Conservation (phyloP, 2,329 filamentous ascomycete genomes). For the Fusarium zealandicum region DNA sequence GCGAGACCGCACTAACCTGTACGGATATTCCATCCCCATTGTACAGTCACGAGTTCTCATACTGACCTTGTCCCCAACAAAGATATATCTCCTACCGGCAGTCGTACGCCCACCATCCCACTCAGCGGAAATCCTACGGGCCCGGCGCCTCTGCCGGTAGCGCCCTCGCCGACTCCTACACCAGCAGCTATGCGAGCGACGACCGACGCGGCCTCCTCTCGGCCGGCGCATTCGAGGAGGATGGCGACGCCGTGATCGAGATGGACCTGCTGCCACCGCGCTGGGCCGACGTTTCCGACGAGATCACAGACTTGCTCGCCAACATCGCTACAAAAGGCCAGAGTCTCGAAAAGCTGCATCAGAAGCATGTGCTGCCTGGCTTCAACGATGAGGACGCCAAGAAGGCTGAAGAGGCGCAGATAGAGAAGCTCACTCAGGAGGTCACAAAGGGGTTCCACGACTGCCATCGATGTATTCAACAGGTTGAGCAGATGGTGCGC, state of each 20-base stretch:
- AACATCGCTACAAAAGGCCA: conserved; percentile 84
- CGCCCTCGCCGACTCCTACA: conserved; percentile 66
- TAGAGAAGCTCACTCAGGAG: conserved; percentile 87
- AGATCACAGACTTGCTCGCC: conserved; percentile 83
- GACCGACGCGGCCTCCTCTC: conserved; percentile 83
- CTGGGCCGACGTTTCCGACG: conserved; percentile 95
- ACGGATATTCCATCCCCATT: conserved; percentile 39
- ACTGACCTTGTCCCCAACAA: conserved; percentile 47
- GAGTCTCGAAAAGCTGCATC: conserved; percentile 88
- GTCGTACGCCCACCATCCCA: conserved; percentile 94
- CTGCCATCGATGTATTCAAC: conserved; percentile 88
- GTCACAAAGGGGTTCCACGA: conserved; percentile 90
- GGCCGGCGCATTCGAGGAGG: conserved; percentile 77
- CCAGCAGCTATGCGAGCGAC: conserved; percentile 57
- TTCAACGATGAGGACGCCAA: conserved; percentile 96
- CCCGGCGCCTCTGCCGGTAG: conserved; percentile 56
- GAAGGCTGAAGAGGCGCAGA: conserved; percentile 84
- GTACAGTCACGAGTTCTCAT: conserved; percentile 16
- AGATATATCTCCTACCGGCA: conserved; percentile 98
- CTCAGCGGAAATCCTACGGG: conserved; percentile 79
- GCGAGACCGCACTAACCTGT: conserved; percentile 99
- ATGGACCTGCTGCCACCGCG: conserved; percentile 96
- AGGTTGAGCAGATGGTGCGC: conserved; percentile 84
- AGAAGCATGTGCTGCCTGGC: conserved; percentile 94
- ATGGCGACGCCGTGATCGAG: conserved; percentile 95